Evolutionary conservation across 2,329 filamentous ascomycete species (phyloP).

Genomic region (Tolypocladium ovalisporum): DNA sequence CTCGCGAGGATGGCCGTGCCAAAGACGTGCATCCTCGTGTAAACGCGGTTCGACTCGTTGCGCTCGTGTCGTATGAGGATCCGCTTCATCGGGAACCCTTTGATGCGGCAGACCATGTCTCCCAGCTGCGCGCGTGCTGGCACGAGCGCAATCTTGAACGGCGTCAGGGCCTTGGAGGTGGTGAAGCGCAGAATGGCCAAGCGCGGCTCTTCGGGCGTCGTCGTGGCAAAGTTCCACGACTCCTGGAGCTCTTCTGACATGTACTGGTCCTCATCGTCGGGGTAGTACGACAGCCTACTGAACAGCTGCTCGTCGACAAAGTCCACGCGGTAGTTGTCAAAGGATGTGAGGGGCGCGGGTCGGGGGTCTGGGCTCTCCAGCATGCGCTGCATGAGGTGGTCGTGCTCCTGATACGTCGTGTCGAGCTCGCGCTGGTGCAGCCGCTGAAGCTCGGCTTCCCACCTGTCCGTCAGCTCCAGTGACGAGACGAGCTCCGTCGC

Average conservation of each 20-base stretch:
- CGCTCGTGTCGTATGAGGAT: conserved; percentile 3
- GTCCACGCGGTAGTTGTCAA: conserved; percentile 1
- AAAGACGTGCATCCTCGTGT: conserved; percentile 4
- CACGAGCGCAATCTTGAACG: conserved; percentile 6
- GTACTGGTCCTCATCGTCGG: background rate
- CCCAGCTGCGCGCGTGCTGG: conserved; percentile 3
- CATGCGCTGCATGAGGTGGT: conserved; percentile 3
- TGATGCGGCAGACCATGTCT: conserved; percentile 4
- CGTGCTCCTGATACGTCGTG: conserved; percentile 4
- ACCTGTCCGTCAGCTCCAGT: conserved; percentile 3
- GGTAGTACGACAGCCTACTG: conserved; percentile 3
- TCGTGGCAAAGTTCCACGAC: conserved; percentile 1
- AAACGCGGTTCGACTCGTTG: background rate
- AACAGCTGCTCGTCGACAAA: conserved; percentile 3
- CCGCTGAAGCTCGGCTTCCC: conserved; percentile 6
- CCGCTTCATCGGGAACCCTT: conserved; percentile 5
- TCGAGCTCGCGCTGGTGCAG: conserved; percentile 4
- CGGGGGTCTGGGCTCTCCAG: conserved; percentile 2
- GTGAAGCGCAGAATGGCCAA: conserved; percentile 4
- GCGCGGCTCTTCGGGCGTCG: conserved; percentile 3
- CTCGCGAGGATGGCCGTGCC: conserved; percentile 4
- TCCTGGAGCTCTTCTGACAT: conserved; percentile 1
- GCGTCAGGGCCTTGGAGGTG: background rate
- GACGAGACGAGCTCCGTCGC: conserved; percentile 4
- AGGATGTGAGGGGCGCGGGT: background rate